Evolutionary conservation across 2,329 filamentous ascomycete genomes (phyloP).

Genomic region (Lizonia empirigonia): DNA sequence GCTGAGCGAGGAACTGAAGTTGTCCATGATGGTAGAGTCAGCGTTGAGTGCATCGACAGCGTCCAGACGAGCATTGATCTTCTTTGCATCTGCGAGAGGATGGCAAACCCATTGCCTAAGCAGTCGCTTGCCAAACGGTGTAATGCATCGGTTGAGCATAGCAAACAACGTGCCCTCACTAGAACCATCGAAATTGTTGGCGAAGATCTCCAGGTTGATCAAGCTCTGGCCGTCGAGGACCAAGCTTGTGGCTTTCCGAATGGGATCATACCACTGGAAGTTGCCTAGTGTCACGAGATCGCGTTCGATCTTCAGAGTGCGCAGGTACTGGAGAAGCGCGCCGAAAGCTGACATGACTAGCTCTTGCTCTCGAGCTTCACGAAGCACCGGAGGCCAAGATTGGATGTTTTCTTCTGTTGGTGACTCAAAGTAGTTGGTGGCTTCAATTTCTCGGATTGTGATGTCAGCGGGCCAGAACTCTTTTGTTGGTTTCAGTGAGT

Average conservation of each 20-base stretch:
- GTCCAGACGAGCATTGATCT: conserved; percentile 92
- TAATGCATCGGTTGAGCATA: conserved; percentile 91
- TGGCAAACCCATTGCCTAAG: conserved; percentile 98
- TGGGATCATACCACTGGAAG: conserved; percentile 90
- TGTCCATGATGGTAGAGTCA: conserved; percentile 78
- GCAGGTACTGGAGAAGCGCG: conserved; percentile 84
- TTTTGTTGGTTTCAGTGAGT: conserved; percentile 80
- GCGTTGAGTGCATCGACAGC: conserved; percentile 92
- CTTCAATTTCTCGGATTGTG: conserved; percentile 79
- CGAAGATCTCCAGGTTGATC: conserved; percentile 96
- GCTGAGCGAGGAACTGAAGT: conserved; percentile 84
- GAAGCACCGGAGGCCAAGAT: conserved; percentile 78
- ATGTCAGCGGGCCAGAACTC: conserved; percentile 92
- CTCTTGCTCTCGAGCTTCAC: conserved; percentile 76
- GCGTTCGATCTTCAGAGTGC: conserved; percentile 81
- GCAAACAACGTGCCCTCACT: conserved; percentile 85
- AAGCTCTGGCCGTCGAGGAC: conserved; percentile 94
- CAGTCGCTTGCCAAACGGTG: conserved; percentile 94
- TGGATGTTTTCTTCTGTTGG: conserved; percentile 63
- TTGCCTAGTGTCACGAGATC: conserved; percentile 87
- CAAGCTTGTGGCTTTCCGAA: conserved; percentile 85
- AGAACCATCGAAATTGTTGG: conserved; percentile 88
- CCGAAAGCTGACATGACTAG: conserved; percentile 89
- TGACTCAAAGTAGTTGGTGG: conserved; percentile 76
- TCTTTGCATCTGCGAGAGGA: conserved; percentile 81